Evolutionary conservation across 139 green algal species (phyloP), one percentile per base, ranked within the genome.

Genomic region (Eudorina sp.): DNA sequence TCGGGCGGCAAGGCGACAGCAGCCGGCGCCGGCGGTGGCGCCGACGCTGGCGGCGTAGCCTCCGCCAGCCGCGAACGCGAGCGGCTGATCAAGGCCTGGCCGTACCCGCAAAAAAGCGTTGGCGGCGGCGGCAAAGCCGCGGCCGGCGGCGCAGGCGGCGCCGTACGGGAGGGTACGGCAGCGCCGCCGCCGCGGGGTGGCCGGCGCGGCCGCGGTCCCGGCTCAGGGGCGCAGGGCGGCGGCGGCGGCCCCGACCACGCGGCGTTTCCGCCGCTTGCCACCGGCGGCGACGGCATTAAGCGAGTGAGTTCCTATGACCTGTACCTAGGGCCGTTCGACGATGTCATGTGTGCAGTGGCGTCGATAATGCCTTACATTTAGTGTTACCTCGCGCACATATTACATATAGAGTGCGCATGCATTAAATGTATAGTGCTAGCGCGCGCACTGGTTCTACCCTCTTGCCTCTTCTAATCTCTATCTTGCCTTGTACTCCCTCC

Each of bases 21-120:
- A 58, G 51, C 21, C 1, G 76, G 11, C 4, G 79, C 2, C 29
- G 53, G 55, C 81, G 45, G 79, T n/a, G 19, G 31, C 40, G 60
- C 31, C 38, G 62, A 41, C 60, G 43, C 27, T 6, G 36, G 8
- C 60, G 36, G 58, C 58, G 80, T 11, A 5, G 41, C 25, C 38
- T 40, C 38, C 53, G 62, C 77, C 23, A 38, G 43, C 16, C 19
- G 29, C 2, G 80, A 86, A 25, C 4, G 80, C n/a, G 60, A 31
- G 7, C 43, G 53, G 31, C 41, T 87, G 0, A 64, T 64, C 16
- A 66, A 51, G 34, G 81, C n/a, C 5, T 87, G 81, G 81, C 81
- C 81, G 29, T 79, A 68, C 21, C 64, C 45, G 7, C 60, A 76
- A 11, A n/a, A 76, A 11, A n/a, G 41, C 55, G 43, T 55, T 25